phyloP scores from a whole-genome alignment of 495 filamentous ascomycete species.

The Penicillium tannophilum region DNA sequence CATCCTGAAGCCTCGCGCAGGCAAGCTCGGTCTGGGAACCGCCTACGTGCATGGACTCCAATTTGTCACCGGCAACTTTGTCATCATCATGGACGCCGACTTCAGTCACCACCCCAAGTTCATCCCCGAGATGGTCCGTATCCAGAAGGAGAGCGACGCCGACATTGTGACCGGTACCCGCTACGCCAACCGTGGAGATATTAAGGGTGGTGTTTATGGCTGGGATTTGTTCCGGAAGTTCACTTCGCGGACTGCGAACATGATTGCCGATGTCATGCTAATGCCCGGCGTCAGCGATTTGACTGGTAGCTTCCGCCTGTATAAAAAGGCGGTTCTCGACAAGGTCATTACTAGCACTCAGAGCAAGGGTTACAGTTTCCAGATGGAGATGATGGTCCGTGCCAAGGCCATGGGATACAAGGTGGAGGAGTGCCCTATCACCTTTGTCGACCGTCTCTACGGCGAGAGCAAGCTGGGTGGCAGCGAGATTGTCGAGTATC shows the following conservation, averaged over 20 bases:
- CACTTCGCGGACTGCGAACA: slow-evolving; percentile 84
- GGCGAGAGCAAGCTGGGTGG: slow-evolving; percentile 95
- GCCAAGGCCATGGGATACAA: slow-evolving; percentile 90
- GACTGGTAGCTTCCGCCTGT: slow-evolving; percentile 91
- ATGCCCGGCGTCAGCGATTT: slow-evolving; percentile 95
- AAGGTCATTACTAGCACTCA: slow-evolving; percentile 84
- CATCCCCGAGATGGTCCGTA: slow-evolving; percentile 82
- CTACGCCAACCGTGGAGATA: slow-evolving; percentile 66
- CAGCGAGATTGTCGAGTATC: slow-evolving; percentile 96
- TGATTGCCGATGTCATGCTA: slow-evolving; percentile 93
- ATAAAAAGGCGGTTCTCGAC: slow-evolving; percentile 87
- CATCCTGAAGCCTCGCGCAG: slow-evolving; percentile 79
- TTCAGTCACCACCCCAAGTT: slow-evolving; percentile 99
- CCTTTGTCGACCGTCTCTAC: slow-evolving; percentile 92
- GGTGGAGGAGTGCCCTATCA: slow-evolving; percentile 92
- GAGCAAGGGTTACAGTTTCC: slow-evolving; percentile 96
- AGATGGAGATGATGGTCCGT: slow-evolving; percentile 97
- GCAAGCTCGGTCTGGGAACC: slow-evolving; percentile 94
- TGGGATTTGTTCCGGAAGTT: slow-evolving; percentile 98
- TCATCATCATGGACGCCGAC: slow-evolving; percentile 99
- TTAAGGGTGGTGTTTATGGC: slow-evolving; percentile 87
- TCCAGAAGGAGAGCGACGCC: slow-evolving; percentile 69
- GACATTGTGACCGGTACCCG: slow-evolving; percentile 97
- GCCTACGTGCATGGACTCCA: slow-evolving; percentile 95
- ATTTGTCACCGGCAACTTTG: slow-evolving; percentile 84